Conservation (phyloP, 768 basidiomycete genomes). For the Hygrophorus pudorinus region DNA sequence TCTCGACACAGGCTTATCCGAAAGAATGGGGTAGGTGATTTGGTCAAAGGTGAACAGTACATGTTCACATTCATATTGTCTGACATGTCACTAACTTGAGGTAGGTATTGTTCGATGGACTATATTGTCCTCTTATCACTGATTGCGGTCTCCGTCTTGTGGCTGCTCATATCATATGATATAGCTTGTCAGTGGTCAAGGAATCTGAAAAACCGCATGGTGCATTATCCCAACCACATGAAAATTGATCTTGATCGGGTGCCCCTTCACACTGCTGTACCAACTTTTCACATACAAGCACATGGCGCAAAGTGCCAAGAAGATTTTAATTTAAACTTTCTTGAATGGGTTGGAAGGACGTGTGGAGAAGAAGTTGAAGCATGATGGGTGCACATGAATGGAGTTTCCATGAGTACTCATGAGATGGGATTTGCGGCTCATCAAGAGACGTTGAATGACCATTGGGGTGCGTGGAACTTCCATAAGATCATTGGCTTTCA, state of each 20-base stretch:
- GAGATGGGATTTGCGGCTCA: conserved; percentile 25
- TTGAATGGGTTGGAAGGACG: conserved; percentile 15
- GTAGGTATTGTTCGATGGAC: conserved; percentile 24
- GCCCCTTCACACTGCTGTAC: conserved; percentile 13
- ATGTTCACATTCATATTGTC: not conserved
- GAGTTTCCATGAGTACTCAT: conserved; percentile 15
- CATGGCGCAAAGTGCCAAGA: conserved; percentile 14
- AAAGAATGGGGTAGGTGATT: conserved; percentile 12
- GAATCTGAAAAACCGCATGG: conserved; percentile 11
- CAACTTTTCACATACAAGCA: conserved; percentile 20
- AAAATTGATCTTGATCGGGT: not conserved
- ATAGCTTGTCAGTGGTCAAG: conserved; percentile 19
- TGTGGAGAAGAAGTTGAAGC: conserved; percentile 26
- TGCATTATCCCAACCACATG: not conserved
- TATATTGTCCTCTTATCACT: conserved; percentile 14
- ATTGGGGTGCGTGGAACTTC: conserved; percentile 20
- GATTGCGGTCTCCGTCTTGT: not conserved
- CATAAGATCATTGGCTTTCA: conserved; percentile 10
- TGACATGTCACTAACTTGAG: not conserved
- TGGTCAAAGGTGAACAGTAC: conserved; percentile 24
- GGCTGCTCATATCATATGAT: conserved; percentile 17
- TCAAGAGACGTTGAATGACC: conserved; percentile 18
- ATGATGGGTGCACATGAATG: conserved; percentile 21
- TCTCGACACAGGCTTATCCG: conserved; percentile 12
- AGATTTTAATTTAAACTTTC: conserved; percentile 16